A percentile compares a stretch with the other conserved stretches of the same genome.
phyloP scores from a whole-genome alignment of 139 green algal genomes.

The Chlorella vulgaris region DNA sequence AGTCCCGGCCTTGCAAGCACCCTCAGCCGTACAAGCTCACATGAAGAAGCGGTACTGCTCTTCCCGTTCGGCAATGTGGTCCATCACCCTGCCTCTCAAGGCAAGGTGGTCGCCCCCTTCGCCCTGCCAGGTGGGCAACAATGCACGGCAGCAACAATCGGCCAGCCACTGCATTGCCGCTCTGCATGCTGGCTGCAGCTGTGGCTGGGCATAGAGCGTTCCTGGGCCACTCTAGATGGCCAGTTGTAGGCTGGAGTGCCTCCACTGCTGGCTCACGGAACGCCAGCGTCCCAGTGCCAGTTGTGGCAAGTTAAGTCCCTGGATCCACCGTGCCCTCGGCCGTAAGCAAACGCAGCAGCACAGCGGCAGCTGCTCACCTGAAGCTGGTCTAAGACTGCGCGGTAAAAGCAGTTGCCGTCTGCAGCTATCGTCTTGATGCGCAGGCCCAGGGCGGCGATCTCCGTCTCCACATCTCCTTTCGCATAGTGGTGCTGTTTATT shows the following conservation, averaged over 20 bases:
- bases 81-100: slow-evolving; percentile 9
- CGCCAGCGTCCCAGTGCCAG: no score
- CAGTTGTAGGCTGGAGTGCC: no score
- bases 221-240: no score
- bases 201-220: no score
- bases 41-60: slow-evolving; percentile 31
- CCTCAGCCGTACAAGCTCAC: neutral
- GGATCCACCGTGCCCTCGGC: neutral
- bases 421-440: slow-evolving; percentile 43
- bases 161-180: neutral
- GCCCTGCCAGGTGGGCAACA: neutral
- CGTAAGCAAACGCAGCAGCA: neutral
- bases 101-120: slow-evolving; percentile 8
- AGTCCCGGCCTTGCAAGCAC: neutral
- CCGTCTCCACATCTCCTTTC: slow-evolving; percentile 23
- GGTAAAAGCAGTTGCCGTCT: slow-evolving; percentile 83
- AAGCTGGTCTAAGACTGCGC: slow-evolving; percentile 69
- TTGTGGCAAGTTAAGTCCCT: no score
- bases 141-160: neutral
- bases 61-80: neutral
- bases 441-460: slow-evolving; percentile 44
- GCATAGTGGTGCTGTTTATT: neutral
- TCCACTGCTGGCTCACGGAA: no score
- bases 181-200: neutral
- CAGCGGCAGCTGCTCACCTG: slow-evolving; percentile 60